These are phyloP conservation scores for Herpetomonas samuelpessoai DNA, from an alignment of 208 protist species.

Conservation along the genomic window DNA sequence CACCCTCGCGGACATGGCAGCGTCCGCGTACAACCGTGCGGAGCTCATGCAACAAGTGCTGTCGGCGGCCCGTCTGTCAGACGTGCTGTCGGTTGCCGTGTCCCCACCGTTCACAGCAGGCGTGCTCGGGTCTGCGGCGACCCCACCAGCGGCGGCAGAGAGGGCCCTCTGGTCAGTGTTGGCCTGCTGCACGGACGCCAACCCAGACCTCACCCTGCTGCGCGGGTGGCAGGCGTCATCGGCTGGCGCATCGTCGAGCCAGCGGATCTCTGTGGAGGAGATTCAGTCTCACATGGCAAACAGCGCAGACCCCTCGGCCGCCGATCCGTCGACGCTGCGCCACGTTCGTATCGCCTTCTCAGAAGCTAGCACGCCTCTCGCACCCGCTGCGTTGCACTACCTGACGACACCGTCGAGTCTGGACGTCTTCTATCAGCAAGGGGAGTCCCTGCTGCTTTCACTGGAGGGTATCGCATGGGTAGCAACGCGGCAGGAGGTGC, in stretches of 20 bases:
- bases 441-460: conserved; percentile 26
- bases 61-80: conserved; percentile 29
- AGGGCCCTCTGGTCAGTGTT: not conserved
- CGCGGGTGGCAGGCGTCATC: not conserved
- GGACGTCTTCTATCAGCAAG: conserved; percentile 21
- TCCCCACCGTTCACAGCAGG: conserved; percentile 16
- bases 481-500: conserved; percentile 26
- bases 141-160: not conserved
- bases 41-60: conserved; percentile 20
- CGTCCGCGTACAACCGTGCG: not conserved
- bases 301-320: not conserved
- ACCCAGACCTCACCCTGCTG: not conserved
- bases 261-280: not conserved
- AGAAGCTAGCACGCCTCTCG: conserved; percentile 21
- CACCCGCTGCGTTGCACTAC: conserved; percentile 30
- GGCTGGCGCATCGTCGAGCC: not conserved
- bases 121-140: not conserved
- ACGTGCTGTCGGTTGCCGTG: conserved; percentile 34
- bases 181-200: not conserved
- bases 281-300: no score
- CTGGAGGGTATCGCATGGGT: conserved; percentile 49
- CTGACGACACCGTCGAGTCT: conserved; percentile 31
- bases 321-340: not conserved
- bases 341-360: conserved; percentile 10
- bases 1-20: not conserved